phyloP scores from a whole-genome alignment of 148 eudicot genomes.

The Camellia granthamiana region DNA sequence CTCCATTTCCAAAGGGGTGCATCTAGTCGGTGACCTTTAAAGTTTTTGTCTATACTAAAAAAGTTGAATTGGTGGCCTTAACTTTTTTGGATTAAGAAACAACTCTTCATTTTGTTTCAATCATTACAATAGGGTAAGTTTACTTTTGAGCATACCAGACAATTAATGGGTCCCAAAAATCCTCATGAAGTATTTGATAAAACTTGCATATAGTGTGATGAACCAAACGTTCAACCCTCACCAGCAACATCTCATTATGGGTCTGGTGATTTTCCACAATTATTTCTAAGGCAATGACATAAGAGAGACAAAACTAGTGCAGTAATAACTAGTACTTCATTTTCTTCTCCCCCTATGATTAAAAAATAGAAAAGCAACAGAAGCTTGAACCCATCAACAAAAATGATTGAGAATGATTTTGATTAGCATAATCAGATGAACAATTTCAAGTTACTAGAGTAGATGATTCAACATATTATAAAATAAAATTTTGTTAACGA shows the following conservation, averaged over 20 bases:
- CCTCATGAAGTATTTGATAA: not conserved
- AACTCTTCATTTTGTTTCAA: constrained; percentile 11
- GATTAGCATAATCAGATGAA: not conserved
- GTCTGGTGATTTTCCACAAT: not conserved
- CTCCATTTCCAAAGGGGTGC: not conserved
- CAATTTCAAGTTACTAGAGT: not conserved
- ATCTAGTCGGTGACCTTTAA: not conserved
- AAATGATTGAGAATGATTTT: not conserved
- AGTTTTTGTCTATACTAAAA: constrained; percentile 5
- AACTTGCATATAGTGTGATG: not conserved
- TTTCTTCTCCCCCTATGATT: not conserved
- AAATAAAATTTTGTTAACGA: too few relatives aligned
- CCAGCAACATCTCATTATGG: not conserved
- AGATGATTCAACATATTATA: too few relatives aligned
- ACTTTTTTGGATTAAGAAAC: not conserved
- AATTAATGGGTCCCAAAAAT: not conserved
- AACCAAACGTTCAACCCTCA: not conserved
- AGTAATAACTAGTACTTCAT: not conserved
- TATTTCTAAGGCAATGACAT: not conserved
- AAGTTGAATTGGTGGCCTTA: not conserved
- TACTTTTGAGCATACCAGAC: not conserved
- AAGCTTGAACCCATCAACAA: not conserved
- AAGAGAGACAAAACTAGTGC: not conserved
- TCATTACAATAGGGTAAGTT: not conserved
- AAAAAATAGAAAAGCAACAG: not conserved